These are phyloP conservation scores for Stephanodiscus minutulus DNA, from an alignment of 108 stramenopile genomes.

Conservation along the genomic window DNA sequence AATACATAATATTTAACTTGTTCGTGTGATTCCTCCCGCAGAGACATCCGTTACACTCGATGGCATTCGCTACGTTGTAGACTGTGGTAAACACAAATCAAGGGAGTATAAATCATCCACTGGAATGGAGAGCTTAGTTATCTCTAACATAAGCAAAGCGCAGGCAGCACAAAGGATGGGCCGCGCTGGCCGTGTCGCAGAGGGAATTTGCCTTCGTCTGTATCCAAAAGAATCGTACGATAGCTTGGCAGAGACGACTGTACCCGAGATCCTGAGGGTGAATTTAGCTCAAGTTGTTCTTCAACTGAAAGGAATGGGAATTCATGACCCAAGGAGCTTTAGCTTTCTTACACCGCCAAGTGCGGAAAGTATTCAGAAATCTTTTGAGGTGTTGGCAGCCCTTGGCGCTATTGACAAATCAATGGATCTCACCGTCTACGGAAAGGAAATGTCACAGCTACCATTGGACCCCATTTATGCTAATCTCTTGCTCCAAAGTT, in stretches of 20 bases:
- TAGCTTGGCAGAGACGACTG: conserved; percentile 53
- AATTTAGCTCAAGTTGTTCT: conserved; percentile 79
- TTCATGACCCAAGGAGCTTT: conserved; percentile 82
- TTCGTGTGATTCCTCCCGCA: conserved; percentile 16
- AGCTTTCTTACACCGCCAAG: conserved; percentile 86
- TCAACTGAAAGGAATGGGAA: conserved; percentile 93
- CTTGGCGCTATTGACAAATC: conserved; percentile 69
- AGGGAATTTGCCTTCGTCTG: conserved; percentile 79
- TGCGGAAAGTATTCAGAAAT: conserved; percentile 53
- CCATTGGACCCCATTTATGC: conserved; percentile 82
- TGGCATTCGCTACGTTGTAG: conserved; percentile 91
- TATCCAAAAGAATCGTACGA: conserved; percentile 80
- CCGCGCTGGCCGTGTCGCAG: conserved; percentile 76
- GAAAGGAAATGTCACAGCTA: conserved; percentile 75
- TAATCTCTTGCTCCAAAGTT: conserved; percentile 72
- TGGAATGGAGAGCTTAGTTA: conserved; percentile 82
- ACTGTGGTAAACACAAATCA: conserved; percentile 89
- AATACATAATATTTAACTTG: conserved; percentile 2
- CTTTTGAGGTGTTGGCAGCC: conserved; percentile 63
- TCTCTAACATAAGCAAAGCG: conserved; percentile 75
- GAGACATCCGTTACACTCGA: conserved; percentile 99
- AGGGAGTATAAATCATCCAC: conserved; percentile 71
- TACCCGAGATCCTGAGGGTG: conserved; percentile 91
- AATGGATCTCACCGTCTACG: conserved; percentile 72
- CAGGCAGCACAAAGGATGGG: conserved; percentile 80